Conservation (phyloP, 169 alveolate genomes). For the Babesia ovata region DNA sequence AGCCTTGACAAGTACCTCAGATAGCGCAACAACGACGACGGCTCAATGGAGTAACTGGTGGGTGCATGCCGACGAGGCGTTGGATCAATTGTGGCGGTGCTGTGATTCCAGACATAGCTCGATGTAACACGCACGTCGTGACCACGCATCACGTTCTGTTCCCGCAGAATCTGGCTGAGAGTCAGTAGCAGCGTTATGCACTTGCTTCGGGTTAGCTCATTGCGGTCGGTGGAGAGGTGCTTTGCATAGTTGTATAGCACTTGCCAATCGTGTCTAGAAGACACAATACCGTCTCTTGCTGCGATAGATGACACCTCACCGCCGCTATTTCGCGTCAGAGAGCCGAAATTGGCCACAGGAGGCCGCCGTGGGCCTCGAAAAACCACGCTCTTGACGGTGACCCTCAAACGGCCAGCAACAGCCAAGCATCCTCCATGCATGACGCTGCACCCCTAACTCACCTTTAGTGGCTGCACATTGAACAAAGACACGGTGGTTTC, state of each 20-base stretch:
- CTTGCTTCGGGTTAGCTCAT: constrained; percentile 35
- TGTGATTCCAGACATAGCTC: constrained; percentile 27
- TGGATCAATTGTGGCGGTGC: background rate
- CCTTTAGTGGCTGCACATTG: too few relatives aligned
- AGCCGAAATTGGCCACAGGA: too few relatives aligned
- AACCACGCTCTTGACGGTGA: too few relatives aligned
- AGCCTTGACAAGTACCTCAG: constrained; percentile 33
- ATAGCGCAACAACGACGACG: constrained; percentile 19
- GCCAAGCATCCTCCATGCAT: too few relatives aligned
- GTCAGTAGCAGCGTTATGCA: constrained; percentile 42
- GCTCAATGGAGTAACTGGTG: background rate
- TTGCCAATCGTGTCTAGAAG: constrained; percentile 50
- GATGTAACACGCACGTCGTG: background rate
- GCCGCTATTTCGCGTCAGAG: background rate
- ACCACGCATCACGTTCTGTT: constrained; percentile 21
- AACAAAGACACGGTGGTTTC: too few relatives aligned
- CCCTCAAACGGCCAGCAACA: too few relatives aligned
- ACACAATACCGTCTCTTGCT: background rate
- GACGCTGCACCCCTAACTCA: too few relatives aligned
- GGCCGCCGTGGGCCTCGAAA: too few relatives aligned
- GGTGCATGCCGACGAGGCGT: background rate
- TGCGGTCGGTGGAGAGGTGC: constrained; percentile 31
- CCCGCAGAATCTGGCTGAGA: constrained; percentile 21
- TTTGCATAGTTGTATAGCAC: constrained; percentile 40
- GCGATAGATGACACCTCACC: background rate